Percentiles rank a stretch among this genome's conserved stretches.
These are phyloP conservation scores for Penicillium cosmopolitanum DNA, from an alignment of 495 filamentous ascomycete genomes.

Conservation along the genomic window DNA sequence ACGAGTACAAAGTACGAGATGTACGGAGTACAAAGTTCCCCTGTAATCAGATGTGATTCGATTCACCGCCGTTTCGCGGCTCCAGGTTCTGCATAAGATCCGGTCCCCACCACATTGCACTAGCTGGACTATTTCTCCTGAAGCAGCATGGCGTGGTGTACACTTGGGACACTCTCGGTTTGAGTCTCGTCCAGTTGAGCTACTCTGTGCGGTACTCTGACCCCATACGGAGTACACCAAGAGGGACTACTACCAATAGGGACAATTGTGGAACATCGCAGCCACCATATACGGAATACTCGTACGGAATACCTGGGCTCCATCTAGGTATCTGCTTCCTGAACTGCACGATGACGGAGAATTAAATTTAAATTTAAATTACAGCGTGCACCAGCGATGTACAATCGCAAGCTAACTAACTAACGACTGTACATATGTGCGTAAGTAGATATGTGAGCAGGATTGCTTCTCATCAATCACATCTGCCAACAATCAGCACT, in stretches of 20 bases:
- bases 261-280: no score
- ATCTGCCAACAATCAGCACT: no score
- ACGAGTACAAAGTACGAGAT: neutral
- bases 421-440: no score
- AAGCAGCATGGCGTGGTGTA: constrained; percentile 23
- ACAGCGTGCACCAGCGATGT: no score
- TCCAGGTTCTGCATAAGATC: neutral
- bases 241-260: no score
- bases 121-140: constrained; percentile 28
- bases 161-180: no score
- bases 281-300: no score
- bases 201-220: no score
- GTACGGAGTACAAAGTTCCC: neutral
- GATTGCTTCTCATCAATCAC: no score
- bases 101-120: constrained; percentile 13
- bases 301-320: neutral
- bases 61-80: constrained; percentile 12
- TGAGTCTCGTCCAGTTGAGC: no score
- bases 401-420: no score
- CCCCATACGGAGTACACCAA: neutral
- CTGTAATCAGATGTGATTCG: constrained; percentile 2
- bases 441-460: no score
- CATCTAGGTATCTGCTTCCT: neutral
- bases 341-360: constrained; percentile 1
- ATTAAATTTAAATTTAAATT: neutral